Percentiles rank a stretch among this genome's conserved stretches.
phyloP scores from a whole-genome alignment of 2,329 filamentous ascomycete genomes.

The Mycosphaerella sp. region DNA sequence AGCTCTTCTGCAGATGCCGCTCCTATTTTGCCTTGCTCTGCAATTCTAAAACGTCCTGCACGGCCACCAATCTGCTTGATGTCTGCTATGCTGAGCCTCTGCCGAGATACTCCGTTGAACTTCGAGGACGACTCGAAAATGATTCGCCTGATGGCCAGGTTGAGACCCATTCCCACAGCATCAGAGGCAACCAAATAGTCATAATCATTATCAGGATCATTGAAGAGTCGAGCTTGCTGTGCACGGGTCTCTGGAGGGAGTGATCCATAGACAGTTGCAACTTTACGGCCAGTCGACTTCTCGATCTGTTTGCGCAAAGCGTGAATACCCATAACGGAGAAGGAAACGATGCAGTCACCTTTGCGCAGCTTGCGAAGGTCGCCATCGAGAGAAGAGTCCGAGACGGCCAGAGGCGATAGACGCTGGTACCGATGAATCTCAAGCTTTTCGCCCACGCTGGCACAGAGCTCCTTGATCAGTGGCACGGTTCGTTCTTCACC shows the following conservation, averaged over 20 bases:
- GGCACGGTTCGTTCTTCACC: constrained; percentile 79
- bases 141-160: constrained; percentile 80
- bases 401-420: constrained; percentile 67
- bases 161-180: constrained; percentile 95
- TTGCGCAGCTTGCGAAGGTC: constrained; percentile 65
- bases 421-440: constrained; percentile 77
- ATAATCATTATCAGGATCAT: constrained; percentile 91
- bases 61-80: constrained; percentile 93
- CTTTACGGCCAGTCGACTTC: constrained; percentile 64
- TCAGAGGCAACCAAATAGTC: constrained; percentile 91
- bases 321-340: constrained; percentile 77
- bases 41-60: constrained; percentile 77
- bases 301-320: constrained; percentile 73
- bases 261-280: constrained; percentile 87
- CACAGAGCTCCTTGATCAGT: constrained; percentile 69
- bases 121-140: constrained; percentile 77
- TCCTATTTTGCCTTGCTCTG: constrained; percentile 44
- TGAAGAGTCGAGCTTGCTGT: constrained; percentile 87
- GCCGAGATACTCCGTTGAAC: constrained; percentile 54
- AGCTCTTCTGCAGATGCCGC: constrained; percentile 26
- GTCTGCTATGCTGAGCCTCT: constrained; percentile 63
- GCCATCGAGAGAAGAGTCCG: constrained; percentile 56
- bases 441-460: constrained; percentile 72
- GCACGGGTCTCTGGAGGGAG: constrained; percentile 88
- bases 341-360: constrained; percentile 84